Evolutionary conservation across 139 green algal species (phyloP), one percentile per base, ranked within the genome.

Genomic region (Bryopsis sp.): DNA sequence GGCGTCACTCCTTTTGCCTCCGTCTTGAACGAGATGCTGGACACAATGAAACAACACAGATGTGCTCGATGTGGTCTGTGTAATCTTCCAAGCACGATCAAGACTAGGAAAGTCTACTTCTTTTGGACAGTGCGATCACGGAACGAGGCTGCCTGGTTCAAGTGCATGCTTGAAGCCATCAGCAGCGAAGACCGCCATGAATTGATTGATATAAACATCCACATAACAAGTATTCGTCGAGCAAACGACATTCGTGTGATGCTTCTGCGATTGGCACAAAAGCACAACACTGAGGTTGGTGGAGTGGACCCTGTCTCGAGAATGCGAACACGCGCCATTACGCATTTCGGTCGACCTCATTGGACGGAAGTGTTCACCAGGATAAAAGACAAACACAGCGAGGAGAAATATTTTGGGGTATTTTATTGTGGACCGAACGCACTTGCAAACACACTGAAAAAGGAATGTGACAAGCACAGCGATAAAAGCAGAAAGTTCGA

Each of bases 1-100:
- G 72, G 72, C 26, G 64, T 77, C 37, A 77, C 72, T 7, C 72
- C 72, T 0, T 70, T 76, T 19, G 73, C 57, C 4, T 71, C 67
- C 31, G 73, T 78, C 11, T 37, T 78, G 46, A 72, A 58, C 58
- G 38, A 70, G 33, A 15, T 75, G 8, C 33, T 75, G 36, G 37
- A 70, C 36, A 63, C 46, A 19, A 70, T 72, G 32, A 6, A 58
- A 35, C 66, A 62, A 5, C 33, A 67, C 66, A 57, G 46, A 26
- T 71, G 64, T n/a, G 7, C 47, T 28, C n/a, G 28, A 26, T 72
- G 38, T 19, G 66, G 66, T 2, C 39, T 48, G 15, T 31, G 50
- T 26, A 67, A 67, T 47, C 33, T 67, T 26, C 59, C 59, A 6
- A 8, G 5, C 31, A 39, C 33, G 24, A 47, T 63, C 43, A 39